phyloP scores from a whole-genome alignment of 208 protist species.

The Angomonas deanei region DNA sequence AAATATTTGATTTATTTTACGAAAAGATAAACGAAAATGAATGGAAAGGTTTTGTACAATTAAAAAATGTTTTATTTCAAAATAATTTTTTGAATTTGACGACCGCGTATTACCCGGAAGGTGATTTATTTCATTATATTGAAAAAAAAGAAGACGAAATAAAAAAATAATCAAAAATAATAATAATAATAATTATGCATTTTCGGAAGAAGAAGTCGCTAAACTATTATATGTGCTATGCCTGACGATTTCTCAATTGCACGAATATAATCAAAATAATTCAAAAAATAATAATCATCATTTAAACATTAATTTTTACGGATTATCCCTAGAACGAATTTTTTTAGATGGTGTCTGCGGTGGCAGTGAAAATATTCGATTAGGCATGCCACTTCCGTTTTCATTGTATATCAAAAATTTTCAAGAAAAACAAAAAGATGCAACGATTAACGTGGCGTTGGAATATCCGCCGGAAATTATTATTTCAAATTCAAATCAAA shows the following conservation, averaged over 20 bases:
- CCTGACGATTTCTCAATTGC: not conserved
- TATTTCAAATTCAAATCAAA: not conserved
- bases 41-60: slow-evolving; percentile 2
- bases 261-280: not conserved
- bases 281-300: not conserved
- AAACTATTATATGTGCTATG: not conserved
- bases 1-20: not conserved
- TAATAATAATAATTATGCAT: not conserved
- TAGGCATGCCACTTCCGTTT: not conserved
- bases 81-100: not conserved
- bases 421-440: not conserved
- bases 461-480: not conserved
- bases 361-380: not conserved
- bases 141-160: slow-evolving; percentile 2
- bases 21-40: not conserved
- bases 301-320: not conserved
- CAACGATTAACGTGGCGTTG: not conserved
- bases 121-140: not conserved
- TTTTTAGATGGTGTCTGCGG: not conserved
- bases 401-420: not conserved
- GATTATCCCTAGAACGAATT: not conserved
- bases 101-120: not conserved
- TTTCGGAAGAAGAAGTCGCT: not conserved
- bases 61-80: not conserved
- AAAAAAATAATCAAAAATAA: slow-evolving; percentile 1